phyloP scores from a whole-genome alignment of 495 filamentous ascomycete species.

The Aspergillus conjunctus region DNA sequence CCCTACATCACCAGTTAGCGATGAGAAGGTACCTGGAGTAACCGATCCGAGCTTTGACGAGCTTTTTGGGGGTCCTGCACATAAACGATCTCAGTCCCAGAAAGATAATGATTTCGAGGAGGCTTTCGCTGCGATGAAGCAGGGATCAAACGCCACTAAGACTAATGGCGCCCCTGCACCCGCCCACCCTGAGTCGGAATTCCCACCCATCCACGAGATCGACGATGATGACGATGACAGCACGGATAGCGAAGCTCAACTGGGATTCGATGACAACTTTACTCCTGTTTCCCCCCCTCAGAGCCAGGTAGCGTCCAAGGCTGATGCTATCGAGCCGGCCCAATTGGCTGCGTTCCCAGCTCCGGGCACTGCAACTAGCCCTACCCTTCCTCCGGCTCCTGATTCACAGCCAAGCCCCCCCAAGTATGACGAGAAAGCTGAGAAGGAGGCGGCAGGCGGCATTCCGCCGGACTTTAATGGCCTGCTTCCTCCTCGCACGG shows the following conservation, averaged over 20 bases:
- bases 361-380: slow-evolving; percentile 33
- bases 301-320: slow-evolving; percentile 26
- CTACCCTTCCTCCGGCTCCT: slow-evolving; percentile 42
- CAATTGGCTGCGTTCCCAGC: slow-evolving; percentile 47
- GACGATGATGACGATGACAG: slow-evolving; percentile 70
- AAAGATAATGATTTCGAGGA: slow-evolving; percentile 60
- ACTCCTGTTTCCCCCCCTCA: slow-evolving; percentile 67
- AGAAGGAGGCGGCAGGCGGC: slow-evolving; percentile 35
- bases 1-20: slow-evolving; percentile 25
- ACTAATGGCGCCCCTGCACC: slow-evolving; percentile 29
- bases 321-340: slow-evolving; percentile 39
- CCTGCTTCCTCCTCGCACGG: slow-evolving; percentile 63
- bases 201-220: slow-evolving; percentile 89
- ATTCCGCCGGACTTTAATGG: slow-evolving; percentile 65
- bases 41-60: slow-evolving; percentile 51
- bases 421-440: slow-evolving; percentile 55
- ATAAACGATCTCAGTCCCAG: slow-evolving; percentile 56
- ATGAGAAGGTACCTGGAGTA: slow-evolving; percentile 25
- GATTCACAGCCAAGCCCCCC: slow-evolving; percentile 67
- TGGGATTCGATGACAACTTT: slow-evolving; percentile 92
- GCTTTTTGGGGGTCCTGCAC: slow-evolving; percentile 57
- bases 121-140: slow-evolving; percentile 49
- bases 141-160: slow-evolving; percentile 25
- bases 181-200: slow-evolving; percentile 58
- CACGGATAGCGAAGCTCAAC: slow-evolving; percentile 64